These are phyloP conservation scores for Breynia disticha DNA, from an alignment of 441 rosid genomes.

Conservation along the genomic window DNA sequence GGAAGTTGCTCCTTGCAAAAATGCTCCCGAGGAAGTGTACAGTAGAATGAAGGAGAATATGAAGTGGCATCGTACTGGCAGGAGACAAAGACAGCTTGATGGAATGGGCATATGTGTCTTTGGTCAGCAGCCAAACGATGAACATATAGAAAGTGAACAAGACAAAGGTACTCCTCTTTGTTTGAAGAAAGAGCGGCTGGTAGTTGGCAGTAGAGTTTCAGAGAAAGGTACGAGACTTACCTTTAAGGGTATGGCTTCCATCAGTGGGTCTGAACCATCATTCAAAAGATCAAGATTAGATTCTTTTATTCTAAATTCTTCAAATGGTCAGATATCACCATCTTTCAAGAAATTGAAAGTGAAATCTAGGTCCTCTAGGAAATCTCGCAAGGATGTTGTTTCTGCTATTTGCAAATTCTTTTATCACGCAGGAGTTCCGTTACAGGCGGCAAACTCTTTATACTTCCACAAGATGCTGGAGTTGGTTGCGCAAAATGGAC, in stretches of 20 bases:
- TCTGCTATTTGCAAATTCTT: slow-evolving; percentile 87
- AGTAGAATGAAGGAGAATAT: slow-evolving; percentile 83
- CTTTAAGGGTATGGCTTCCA: slow-evolving; percentile 33
- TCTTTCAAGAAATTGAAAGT: slow-evolving; percentile 29
- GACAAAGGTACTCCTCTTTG: slow-evolving; percentile 18
- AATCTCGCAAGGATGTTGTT: slow-evolving; percentile 57
- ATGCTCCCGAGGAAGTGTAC: slow-evolving; percentile 87
- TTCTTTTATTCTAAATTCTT: slow-evolving; percentile 48
- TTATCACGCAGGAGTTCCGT: slow-evolving; percentile 76
- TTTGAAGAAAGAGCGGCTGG: slow-evolving; percentile 17
- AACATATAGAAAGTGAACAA: slow-evolving; percentile 54
- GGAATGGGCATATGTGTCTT: slow-evolving; percentile 40
- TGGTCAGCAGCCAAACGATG: slow-evolving; percentile 53
- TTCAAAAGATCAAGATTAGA: slow-evolving; percentile 56
- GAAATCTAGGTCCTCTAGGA: slow-evolving; percentile 35
- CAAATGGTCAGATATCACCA: slow-evolving; percentile 29
- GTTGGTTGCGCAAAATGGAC: slow-evolving; percentile 67
- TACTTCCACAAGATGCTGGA: slow-evolving; percentile 87
- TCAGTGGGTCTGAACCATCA: slow-evolving; percentile 42
- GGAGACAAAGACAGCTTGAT: slow-evolving; percentile 58
- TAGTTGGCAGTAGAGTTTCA: slow-evolving; percentile 39
- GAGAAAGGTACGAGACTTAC: slow-evolving; percentile 39
- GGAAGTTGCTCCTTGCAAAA: slow-evolving; percentile 79
- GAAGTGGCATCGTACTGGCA: slow-evolving; percentile 97
- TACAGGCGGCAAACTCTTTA: slow-evolving; percentile 59